Conservation (phyloP, 2,329 filamentous ascomycete species). For the Chaetomiaceae sp. region DNA sequence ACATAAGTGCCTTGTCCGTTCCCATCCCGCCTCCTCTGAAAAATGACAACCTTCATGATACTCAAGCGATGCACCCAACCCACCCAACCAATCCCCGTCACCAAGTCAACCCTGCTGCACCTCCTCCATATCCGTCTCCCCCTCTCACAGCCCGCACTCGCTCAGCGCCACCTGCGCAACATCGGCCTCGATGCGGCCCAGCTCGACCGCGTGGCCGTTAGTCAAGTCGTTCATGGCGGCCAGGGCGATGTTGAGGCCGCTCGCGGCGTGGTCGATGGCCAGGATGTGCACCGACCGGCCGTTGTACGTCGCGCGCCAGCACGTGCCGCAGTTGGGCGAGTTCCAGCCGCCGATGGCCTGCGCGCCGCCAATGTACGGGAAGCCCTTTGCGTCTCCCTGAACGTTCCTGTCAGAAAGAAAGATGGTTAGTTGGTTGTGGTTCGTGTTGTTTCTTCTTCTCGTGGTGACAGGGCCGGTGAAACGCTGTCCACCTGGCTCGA, state of each 20-base stretch:
- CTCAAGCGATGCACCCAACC: no score
- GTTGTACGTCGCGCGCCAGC: constrained; percentile 52
- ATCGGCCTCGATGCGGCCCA: constrained; percentile 50
- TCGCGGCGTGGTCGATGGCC: constrained; percentile 48
- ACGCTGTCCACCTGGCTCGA: no score
- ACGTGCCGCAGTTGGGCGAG: constrained; percentile 49
- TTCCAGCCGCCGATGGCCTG: constrained; percentile 37
- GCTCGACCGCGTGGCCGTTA: constrained; percentile 41
- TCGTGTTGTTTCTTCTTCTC: no score
- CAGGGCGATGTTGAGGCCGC: constrained; percentile 54
- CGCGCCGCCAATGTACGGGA: constrained; percentile 53
- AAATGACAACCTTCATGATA: no score
- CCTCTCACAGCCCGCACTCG: constrained; percentile 37
- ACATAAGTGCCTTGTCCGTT: background rate
- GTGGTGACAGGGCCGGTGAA: no score
- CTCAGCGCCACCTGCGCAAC: constrained; percentile 40
- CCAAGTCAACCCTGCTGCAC: background rate
- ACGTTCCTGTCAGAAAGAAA: no score
- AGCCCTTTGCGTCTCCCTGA: constrained; percentile 46
- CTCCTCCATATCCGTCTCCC: background rate
- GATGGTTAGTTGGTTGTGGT: background rate
- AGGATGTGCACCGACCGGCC: constrained; percentile 49
- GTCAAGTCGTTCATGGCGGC: constrained; percentile 53
- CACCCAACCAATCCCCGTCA: background rate
- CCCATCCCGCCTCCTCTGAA: no score